phyloP scores from a whole-genome alignment of 768 basidiomycete genomes.

The Hygrophorus russula region DNA sequence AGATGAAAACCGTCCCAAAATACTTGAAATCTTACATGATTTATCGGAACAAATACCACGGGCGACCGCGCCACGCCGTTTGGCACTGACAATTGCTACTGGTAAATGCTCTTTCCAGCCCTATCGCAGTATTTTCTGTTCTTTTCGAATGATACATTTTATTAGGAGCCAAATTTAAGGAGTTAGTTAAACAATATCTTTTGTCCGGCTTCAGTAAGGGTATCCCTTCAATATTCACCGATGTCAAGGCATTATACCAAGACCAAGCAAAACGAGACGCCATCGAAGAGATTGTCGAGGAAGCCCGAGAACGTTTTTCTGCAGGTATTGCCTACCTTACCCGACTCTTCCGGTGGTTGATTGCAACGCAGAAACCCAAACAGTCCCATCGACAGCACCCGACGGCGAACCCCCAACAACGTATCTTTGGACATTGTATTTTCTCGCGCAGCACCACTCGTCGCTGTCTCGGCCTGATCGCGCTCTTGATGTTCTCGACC shows the following conservation, averaged over 20 bases:
- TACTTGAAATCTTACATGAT: slow-evolving; percentile 45
- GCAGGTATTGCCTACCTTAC: slow-evolving; percentile 8
- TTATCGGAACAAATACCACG: slow-evolving; percentile 55
- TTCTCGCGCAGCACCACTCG: slow-evolving; percentile 84
- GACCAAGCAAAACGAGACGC: slow-evolving; percentile 50
- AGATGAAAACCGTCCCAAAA: slow-evolving; percentile 39
- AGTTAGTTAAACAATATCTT: slow-evolving; percentile 58
- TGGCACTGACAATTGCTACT: slow-evolving; percentile 58
- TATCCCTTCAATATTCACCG: slow-evolving; percentile 87
- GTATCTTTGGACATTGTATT: slow-evolving; percentile 93
- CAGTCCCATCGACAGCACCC: slow-evolving; percentile 9
- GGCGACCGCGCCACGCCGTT: slow-evolving; percentile 59
- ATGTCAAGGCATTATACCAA: slow-evolving; percentile 76
- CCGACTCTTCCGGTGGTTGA: too few relatives aligned
- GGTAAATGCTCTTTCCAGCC: slow-evolving; percentile 14
- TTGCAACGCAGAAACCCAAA: too few relatives aligned
- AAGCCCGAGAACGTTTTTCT: slow-evolving; percentile 25
- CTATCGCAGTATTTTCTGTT: neutral
- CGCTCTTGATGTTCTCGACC: slow-evolving; percentile 52
- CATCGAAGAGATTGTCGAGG: slow-evolving; percentile 63
- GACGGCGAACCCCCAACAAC: slow-evolving; percentile 61
- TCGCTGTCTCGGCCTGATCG: slow-evolving; percentile 38
- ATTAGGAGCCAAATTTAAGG: slow-evolving; percentile 48
- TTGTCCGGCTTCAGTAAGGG: slow-evolving; percentile 65
- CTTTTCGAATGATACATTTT: neutral